Evolutionary conservation across 2,329 filamentous ascomycete genomes (phyloP).

Genomic region (Ophioceras dolichostomum): DNA sequence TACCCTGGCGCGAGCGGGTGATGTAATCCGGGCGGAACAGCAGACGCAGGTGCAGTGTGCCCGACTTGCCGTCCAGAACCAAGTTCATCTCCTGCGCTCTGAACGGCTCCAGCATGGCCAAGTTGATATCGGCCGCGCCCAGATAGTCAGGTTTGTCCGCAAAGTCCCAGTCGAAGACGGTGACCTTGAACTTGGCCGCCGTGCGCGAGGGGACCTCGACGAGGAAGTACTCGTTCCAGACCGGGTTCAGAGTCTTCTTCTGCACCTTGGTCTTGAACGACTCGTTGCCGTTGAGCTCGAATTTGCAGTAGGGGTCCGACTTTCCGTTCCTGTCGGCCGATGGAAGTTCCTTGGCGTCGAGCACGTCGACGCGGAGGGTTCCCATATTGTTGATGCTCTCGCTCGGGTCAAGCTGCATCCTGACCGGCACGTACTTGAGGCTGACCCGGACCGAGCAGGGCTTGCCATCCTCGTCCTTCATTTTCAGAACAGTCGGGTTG

Average conservation of each 20-base stretch:
- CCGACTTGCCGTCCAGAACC: constrained; percentile 78
- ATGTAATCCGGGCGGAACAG: constrained; percentile 92
- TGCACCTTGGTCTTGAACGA: constrained; percentile 91
- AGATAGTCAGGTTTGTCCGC: constrained; percentile 87
- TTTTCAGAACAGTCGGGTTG: constrained; percentile 70
- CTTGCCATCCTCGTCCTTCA: constrained; percentile 67
- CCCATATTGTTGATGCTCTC: constrained; percentile 99
- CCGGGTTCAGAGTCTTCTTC: constrained; percentile 91
- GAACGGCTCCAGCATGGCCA: constrained; percentile 78
- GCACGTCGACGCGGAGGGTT: constrained; percentile 80
- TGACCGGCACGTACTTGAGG: constrained; percentile 86
- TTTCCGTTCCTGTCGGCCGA: constrained; percentile 92
- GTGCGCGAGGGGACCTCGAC: constrained; percentile 71
- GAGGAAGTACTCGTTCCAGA: constrained; percentile 96
- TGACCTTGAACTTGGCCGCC: constrained; percentile 68
- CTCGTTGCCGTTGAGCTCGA: constrained; percentile 77
- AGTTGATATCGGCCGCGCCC: constrained; percentile 63
- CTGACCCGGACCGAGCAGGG: constrained; percentile 77
- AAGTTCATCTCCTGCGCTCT: constrained; percentile 62
- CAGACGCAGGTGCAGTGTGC: constrained; percentile 67
- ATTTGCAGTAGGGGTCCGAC: constrained; percentile 95
- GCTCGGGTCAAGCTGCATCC: constrained; percentile 85
- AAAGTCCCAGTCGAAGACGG: constrained; percentile 94
- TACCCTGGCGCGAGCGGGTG: constrained; percentile 73
- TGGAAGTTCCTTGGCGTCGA: constrained; percentile 79